Evolutionary conservation across 1,284 basidiomycete species (phyloP).

Genomic region (Naganishia cerealis): DNA sequence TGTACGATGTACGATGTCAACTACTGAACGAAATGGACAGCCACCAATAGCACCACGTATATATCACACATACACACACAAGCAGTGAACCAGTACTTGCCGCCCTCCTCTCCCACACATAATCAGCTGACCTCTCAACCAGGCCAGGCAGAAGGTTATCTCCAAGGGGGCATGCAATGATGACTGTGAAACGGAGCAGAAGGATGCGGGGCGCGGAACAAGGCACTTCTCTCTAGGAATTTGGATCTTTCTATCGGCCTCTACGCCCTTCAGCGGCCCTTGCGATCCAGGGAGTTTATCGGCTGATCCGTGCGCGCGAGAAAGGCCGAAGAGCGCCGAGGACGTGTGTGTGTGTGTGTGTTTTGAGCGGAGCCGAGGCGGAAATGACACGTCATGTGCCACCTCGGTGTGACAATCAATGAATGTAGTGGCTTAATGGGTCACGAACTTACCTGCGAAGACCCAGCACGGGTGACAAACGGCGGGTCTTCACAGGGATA

Average conservation of each 20-base stretch:
- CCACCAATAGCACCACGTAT: background rate
- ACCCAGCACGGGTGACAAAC: no score
- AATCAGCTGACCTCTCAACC: background rate
- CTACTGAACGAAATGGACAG: background rate
- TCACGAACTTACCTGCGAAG: no score
- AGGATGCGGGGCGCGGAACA: background rate
- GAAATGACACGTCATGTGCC: no score
- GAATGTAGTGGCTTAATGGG: no score
- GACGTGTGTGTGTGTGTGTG: no score
- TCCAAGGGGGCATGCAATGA: background rate
- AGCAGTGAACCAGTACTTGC: background rate
- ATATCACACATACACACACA: background rate
- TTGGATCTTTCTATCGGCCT: constrained; percentile 1
- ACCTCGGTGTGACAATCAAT: no score
- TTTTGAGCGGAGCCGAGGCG: no score
- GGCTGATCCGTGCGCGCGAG: background rate
- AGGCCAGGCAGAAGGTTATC: background rate
- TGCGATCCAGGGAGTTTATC: background rate
- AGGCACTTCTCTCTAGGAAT: no score
- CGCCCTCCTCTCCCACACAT: no score
- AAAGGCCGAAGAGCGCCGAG: background rate
- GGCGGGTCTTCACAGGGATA: no score
- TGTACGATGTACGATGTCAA: background rate
- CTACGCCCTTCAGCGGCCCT: no score
- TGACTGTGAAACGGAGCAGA: constrained; percentile 3